These are phyloP conservation scores for Eutrema salsugineum DNA, from an alignment of 441 rosid species.

Conservation along the genomic window DNA sequence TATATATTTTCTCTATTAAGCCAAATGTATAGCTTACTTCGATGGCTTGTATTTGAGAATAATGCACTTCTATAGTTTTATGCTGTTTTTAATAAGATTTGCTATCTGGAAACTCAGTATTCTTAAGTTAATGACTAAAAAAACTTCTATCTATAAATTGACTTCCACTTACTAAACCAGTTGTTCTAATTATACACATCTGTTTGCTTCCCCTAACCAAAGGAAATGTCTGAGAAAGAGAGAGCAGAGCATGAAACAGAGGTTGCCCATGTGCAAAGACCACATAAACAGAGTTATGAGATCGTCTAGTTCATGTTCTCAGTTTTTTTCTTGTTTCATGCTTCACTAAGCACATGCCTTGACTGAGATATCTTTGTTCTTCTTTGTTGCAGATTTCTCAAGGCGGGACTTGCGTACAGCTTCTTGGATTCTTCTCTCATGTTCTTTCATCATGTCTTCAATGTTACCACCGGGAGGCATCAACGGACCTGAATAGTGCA, in stretches of 20 bases:
- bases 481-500: slow-evolving; percentile 83
- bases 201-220: slow-evolving; percentile 15
- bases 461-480: slow-evolving; percentile 82
- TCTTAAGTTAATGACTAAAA: not conserved
- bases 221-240: slow-evolving; percentile 1
- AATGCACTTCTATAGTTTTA: not conserved
- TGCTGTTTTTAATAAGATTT: slow-evolving; percentile 1
- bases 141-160: slow-evolving; percentile 3
- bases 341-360: slow-evolving; percentile 22
- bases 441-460: slow-evolving; percentile 77
- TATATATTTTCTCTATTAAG: slow-evolving; percentile 27
- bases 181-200: not conserved
- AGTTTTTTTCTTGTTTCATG: not conserved
- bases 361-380: slow-evolving; percentile 24
- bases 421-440: slow-evolving; percentile 82
- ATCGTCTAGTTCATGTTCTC: not conserved
- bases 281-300: not conserved
- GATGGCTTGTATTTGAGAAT: slow-evolving; percentile 22
- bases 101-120: slow-evolving; percentile 14
- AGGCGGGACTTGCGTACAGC: slow-evolving; percentile 76
- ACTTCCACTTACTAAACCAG: not conserved
- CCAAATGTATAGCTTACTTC: slow-evolving; percentile 53
- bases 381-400: slow-evolving; percentile 48
- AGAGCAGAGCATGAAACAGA: slow-evolving; percentile 12
- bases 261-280: slow-evolving; percentile 2